Evolutionary conservation across 768 basidiomycete genomes (phyloP), one percentile per base, ranked within the genome.

Genomic region (Phanerochaete carnosa): DNA sequence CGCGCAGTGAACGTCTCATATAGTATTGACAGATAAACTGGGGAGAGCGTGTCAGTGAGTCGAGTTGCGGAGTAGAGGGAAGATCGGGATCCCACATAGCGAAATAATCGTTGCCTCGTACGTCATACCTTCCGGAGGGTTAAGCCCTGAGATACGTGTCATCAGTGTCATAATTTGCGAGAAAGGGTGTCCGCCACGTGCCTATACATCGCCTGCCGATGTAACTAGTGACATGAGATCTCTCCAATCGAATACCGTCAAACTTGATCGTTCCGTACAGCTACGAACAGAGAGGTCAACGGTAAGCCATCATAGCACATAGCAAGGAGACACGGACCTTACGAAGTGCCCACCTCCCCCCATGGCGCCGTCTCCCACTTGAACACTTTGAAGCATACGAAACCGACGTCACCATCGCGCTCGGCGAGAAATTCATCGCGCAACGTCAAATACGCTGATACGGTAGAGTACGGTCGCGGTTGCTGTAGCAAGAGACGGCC

Each of bases 401-500:
- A 62, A n/a, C 74, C 73, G 6, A 78, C 80, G 62, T 83, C 77
- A 1, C 66, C 80, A 1, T 80, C 80, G 9, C 61, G 64, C 49
- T 66, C 68, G 22, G 65, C 67, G 28, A 78, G 70, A 9, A 71
- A 53, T 25, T 65, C 65, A 64, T 82, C 80, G 60, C 75, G 68
- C 7, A 78, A 65, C 26, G 35, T 74, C 1, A 80, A 22, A 83
- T 75, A 11, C 74, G 72, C 64, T 81, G 80, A 67, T 73, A 83
- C 1, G 80, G 80, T 26, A 70, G 64, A 22, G 73, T 75, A 80
- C 81, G 82, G 62, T 83, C 81, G 46, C 70, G 71, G 67, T 83
- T 79, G 2, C 81, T 80, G 61, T 78, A 80, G 1, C 80, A 80
- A 54, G 81, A 81, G 15, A 83, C 77, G 2, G 75, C 77, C 58